Evolutionary conservation across 495 filamentous ascomycete species (phyloP), one percentile per base, ranked within the genome.

Genomic region (Sporormia fimetaria): DNA sequence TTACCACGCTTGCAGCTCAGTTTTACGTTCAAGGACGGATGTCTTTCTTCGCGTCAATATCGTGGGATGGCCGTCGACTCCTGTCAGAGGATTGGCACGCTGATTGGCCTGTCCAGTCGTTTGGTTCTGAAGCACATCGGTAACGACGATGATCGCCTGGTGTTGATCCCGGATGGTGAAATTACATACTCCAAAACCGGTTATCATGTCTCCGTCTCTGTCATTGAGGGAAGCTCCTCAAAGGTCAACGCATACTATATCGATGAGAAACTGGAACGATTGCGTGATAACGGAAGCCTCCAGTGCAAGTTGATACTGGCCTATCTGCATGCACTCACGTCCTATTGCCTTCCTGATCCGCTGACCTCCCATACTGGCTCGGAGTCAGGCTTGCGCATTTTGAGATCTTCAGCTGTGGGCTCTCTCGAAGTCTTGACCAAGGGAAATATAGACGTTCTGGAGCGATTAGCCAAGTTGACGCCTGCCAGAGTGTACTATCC

Each of bases 401-500:
- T 47, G 9, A 11, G n/a, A 22, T 30, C 22, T 14, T 23, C 43
- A 6, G n/a, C 35, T 32, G 18, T 32, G 4, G 10, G 23, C 11
- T 47, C 43, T 4, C 33, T 40, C 21, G 24, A 33, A 4, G 6
- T n/a, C 8, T 30, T 40, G 9, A 14, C 23, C 10, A 2, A 25
- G 15, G 24, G 33, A 1, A 28, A 40, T 20, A 2, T 40, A 11
- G 34, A 39, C 11, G 11, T 40, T 16, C 36, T 47, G 2, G 9
- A 40, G 7, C 2, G 5, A 4, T 31, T 47, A 1, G 34, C 35
- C 2, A 12, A 33, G 6, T 18, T 81, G 0, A 71, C 72, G 0
- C 78, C 80, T 2, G 6, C 14, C 8, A 55, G 75, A 20, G 43
- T 55, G 1, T 82, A 68, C 44, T 82, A 82, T 52, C 80, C 80